Evolutionary conservation across 352 stramenopile genomes (phyloP), one percentile per base, ranked within the genome.

Genomic region (Pythium inflatum): DNA sequence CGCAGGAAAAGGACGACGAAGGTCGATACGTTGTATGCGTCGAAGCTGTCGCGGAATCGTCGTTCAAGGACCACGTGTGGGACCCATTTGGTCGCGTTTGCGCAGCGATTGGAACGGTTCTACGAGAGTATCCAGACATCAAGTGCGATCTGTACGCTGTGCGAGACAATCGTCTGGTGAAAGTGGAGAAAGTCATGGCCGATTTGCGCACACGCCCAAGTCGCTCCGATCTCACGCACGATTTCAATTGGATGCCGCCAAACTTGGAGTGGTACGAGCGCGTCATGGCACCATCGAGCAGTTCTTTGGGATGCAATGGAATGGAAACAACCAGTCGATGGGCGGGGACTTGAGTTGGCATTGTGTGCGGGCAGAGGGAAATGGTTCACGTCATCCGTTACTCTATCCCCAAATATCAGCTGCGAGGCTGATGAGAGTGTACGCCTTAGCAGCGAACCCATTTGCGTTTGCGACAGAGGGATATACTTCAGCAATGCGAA

Each of bases 211-310:
- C 50, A 25, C 36, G 38, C 7, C 2, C 38, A 3, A 36, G 13
- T 3, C 20, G 16, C 6, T 22, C 24, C 1, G 28, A 2, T 16
- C 55, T 62, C 14, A 1, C 41, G 1, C 36, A 62, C 25, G 13
- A 38, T 1, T 22, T 41, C 9, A n/a, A n/a, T 18, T 54, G 59
- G 36, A 59, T 58, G 45, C 46, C 31, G 2, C 55, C 55, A 2
- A 24, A 62, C 6, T 50, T 62, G 36, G 38, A 48, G n/a, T 48
- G 24, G 38, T 58, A 58, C 50, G 50, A 36, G 28, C 11, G 30
- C 5, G 33, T 55, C 24, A 36, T n/a, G n/a, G n/a, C n/a, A n/a
- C n/a, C n/a, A n/a, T n/a, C n/a, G n/a, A n/a, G n/a, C n/a, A n/a
- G n/a, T n/a, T n/a, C n/a, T n/a, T n/a, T n/a, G n/a, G n/a, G n/a